Evolutionary conservation across 2,329 filamentous ascomycete species (phyloP).

Genomic region (Colletotrichum echinochloae): DNA sequence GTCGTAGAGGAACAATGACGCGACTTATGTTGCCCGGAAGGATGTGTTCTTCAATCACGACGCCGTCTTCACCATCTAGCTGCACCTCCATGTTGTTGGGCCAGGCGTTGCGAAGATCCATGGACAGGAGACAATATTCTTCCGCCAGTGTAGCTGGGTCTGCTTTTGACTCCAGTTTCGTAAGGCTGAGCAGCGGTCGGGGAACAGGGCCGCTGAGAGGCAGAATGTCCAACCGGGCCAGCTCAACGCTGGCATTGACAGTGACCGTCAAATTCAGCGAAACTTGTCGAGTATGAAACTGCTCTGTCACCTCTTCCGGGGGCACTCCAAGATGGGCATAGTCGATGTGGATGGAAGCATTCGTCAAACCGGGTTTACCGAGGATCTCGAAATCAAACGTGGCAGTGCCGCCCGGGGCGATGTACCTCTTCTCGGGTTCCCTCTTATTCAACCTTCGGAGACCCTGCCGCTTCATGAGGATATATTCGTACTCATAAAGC

Average conservation of each 20-base stretch:
- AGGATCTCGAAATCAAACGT: slow-evolving; percentile 87
- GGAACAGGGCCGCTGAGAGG: slow-evolving; percentile 78
- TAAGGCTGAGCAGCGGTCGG: slow-evolving; percentile 65
- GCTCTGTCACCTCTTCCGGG: slow-evolving; percentile 74
- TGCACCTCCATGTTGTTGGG: slow-evolving; percentile 80
- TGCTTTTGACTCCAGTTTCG: slow-evolving; percentile 52
- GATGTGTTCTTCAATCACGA: slow-evolving; percentile 66
- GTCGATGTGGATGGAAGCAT: slow-evolving; percentile 84
- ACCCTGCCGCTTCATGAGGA: slow-evolving; percentile 80
- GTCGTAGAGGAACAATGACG: slow-evolving; percentile 79
- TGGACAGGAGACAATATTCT: slow-evolving; percentile 80
- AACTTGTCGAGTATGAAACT: slow-evolving; percentile 87
- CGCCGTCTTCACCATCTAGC: slow-evolving; percentile 65
- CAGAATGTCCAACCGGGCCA: slow-evolving; percentile 82
- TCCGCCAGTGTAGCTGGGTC: slow-evolving; percentile 49
- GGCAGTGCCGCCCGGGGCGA: slow-evolving; percentile 74
- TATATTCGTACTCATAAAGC: slow-evolving; percentile 86
- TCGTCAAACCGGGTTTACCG: slow-evolving; percentile 86
- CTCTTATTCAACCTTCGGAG: slow-evolving; percentile 63
- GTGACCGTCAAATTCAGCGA: slow-evolving; percentile 86
- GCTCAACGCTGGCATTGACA: slow-evolving; percentile 90
- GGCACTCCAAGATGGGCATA: slow-evolving; percentile 84
- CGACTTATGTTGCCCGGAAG: slow-evolving; percentile 78
- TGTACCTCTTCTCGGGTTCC: slow-evolving; percentile 67
- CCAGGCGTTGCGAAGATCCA: slow-evolving; percentile 93